A percentile compares a stretch with the other conserved stretches of the same genome.
Conservation (phyloP, 75 land plant species). For the Picea glauca region DNA sequence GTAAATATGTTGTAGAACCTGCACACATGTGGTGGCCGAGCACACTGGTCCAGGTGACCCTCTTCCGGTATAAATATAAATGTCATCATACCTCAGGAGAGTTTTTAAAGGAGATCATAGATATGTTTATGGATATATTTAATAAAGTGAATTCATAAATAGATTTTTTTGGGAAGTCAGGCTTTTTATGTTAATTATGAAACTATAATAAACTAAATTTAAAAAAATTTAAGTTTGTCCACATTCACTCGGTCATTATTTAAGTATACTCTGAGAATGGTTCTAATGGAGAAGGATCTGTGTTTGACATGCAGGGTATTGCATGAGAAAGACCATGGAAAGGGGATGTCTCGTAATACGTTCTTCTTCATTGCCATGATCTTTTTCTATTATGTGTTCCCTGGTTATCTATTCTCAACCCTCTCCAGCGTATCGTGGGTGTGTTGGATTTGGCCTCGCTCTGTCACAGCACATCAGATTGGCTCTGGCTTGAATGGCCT, state of each 20-base stretch:
- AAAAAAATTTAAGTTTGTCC: no score
- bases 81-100: no score
- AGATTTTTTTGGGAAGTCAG: no score
- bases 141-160: no score
- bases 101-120: no score
- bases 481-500: constrained; percentile 76
- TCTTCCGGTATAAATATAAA: neutral
- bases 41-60: constrained; percentile 6
- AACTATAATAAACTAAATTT: no score
- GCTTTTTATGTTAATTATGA: no score
- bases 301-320: constrained; percentile 48
- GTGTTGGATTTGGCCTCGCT: constrained; percentile 55
- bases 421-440: constrained; percentile 66
- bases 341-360: constrained; percentile 47
- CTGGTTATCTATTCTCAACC: constrained; percentile 70
- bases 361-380: constrained; percentile 62
- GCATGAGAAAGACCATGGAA: constrained; percentile 49
- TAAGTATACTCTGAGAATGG: constrained; percentile 11
- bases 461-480: constrained; percentile 81
- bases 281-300: neutral
- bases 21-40: constrained; percentile 28
- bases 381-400: constrained; percentile 56
- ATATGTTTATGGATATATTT: no score
- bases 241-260: no score
- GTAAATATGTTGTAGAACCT: constrained; percentile 71